Base-by-base conservation (phyloP, 352 stramenopile species). In the Globisporangium acanthophoron region DNA sequence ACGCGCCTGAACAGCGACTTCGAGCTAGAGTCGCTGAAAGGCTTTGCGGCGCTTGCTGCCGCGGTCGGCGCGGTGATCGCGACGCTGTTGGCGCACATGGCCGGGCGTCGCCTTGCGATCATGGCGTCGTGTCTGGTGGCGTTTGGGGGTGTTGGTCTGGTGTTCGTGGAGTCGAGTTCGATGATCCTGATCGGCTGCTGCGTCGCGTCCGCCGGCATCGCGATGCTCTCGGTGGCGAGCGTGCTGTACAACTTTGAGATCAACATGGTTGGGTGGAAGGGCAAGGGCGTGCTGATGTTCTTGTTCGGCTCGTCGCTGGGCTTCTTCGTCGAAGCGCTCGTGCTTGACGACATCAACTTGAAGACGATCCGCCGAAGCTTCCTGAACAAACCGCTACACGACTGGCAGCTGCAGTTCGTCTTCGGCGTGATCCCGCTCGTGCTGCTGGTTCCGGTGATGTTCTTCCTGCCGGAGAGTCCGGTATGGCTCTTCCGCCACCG, bases 191-290 rank as follows among this genome's bases (percentile, higher is more conserved):
- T 92, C 12, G 83, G 71, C 35, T 85, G 85, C 52, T 92, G 82
- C 47, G 44, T 91, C 18, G 69, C 76, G n/a, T 69, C 79, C 4
- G 78, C 69, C 0, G 86, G 84, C 20, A 80, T 92, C 29, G 72
- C 81, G 0, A 96, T 94, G 84, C 72, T 93, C 3, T 88, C 84
- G 20, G 73, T 94, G 24, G 63, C 70, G 1, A 87, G 79, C 48
- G 64, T 87, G 48, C 66, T 94, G 50, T 96, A 94, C 78, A 94
- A 93, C 64, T 94, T 91, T 20, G 86, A 96, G 61, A 87, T 94
- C 31, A 93, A 81, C 65, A 93, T 89, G 78, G 69, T 77, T 24
- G 86, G 83, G 7, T 93, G 83, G 82, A 93, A 90, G 64, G 85
- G 86, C 48, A 94, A 96, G 65, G 85, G 84, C 21, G 84, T 94